Percentiles rank a stretch among this genome's conserved stretches.
phyloP scores from a whole-genome alignment of 2,329 filamentous ascomycete species.

The Pseudogymnoascus destructans region DNA sequence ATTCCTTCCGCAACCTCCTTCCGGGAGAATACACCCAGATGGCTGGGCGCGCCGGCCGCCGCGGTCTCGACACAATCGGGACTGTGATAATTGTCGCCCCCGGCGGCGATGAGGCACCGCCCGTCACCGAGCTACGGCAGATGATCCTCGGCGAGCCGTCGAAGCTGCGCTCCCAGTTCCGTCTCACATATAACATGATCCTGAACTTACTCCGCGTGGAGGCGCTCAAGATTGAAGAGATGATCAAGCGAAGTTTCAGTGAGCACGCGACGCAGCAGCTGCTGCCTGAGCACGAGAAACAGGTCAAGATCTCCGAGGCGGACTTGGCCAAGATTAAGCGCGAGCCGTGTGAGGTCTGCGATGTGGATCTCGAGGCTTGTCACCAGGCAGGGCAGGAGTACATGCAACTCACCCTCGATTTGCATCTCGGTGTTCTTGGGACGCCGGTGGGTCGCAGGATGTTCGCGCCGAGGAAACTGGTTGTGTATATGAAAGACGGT shows the following conservation, averaged over 20 bases:
- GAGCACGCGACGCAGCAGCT: constrained; percentile 94
- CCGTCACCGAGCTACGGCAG: constrained; percentile 66
- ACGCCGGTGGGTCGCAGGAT: constrained; percentile 74
- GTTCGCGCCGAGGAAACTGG: constrained; percentile 60
- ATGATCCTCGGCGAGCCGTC: constrained; percentile 96
- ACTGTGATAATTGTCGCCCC: constrained; percentile 87
- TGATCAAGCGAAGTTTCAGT: constrained; percentile 99
- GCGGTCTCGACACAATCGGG: constrained; percentile 84
- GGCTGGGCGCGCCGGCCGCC: constrained; percentile 85
- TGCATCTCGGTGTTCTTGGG: constrained; percentile 63
- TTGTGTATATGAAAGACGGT: constrained; percentile 78
- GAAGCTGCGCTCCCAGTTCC: constrained; percentile 89
- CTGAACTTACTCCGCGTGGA: constrained; percentile 89
- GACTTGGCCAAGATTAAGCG: constrained; percentile 83
- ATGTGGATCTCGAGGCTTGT: constrained; percentile 64
- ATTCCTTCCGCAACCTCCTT: constrained; percentile 77
- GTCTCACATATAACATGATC: constrained; percentile 99
- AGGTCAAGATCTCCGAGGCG: constrained; percentile 81
- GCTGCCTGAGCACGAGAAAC: constrained; percentile 88
- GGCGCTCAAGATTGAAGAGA: constrained; percentile 95
- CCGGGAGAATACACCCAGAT: constrained; percentile 98
- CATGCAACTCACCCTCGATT: constrained; percentile 63
- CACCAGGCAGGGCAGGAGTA: constrained; percentile 74
- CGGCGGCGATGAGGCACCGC: constrained; percentile 72
- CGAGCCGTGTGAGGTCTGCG: constrained; percentile 70